Base-by-base conservation (phyloP, 176 grass and related monocot genomes). In the Avena sativa region DNA sequence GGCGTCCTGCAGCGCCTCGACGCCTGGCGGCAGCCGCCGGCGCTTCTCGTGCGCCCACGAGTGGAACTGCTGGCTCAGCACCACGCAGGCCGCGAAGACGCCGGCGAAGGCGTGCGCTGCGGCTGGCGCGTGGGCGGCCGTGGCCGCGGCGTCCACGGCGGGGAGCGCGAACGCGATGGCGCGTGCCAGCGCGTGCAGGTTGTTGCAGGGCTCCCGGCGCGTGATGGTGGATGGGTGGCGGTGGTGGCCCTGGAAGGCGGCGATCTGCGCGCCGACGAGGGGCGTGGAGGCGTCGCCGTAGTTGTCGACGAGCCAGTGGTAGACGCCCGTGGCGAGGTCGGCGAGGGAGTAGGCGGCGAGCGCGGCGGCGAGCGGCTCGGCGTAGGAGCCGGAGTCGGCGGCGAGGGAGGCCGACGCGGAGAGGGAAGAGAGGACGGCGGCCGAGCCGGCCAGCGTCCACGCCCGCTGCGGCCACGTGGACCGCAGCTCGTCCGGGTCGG, bases 21-120 rank as follows among this genome's bases (percentile, higher is more conserved):
- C 90, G 16, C 87, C 84, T 0, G 82, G 50, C 8, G 93, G 97
- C 13, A 98, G 76, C 48, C 89, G 2, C 2, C 94, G 69, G 2
- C 70, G 85, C 80, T 85, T 96, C 89, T 92, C 96, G 82, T 98
- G 96, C 20, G 93, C 88, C 93, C 93, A 98, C 9, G 90, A 38
- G 88, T 98, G 96, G 89, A 93, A 96, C 90, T 98, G 96, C 88
- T 98, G 96, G 86, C 90, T 93, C 52, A 98, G 74, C 87, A 93
- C 88, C 17, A 98, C 84, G 88, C 76, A 94, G 1, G 88, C 87
- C 9, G 93, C 87, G 88, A 89, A 95, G 50, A 30, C 40, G 0
- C 90, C 92, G 6, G 85, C 82, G 78, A 98, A 96, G 1, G 96
- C 92, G 70, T 94, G 88, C 56, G 84, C 79, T 0, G 92, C 80